Evolutionary conservation across 257 asterid genomes (phyloP), one percentile per base, ranked within the genome.

Genomic region (Solanum boliviense): DNA sequence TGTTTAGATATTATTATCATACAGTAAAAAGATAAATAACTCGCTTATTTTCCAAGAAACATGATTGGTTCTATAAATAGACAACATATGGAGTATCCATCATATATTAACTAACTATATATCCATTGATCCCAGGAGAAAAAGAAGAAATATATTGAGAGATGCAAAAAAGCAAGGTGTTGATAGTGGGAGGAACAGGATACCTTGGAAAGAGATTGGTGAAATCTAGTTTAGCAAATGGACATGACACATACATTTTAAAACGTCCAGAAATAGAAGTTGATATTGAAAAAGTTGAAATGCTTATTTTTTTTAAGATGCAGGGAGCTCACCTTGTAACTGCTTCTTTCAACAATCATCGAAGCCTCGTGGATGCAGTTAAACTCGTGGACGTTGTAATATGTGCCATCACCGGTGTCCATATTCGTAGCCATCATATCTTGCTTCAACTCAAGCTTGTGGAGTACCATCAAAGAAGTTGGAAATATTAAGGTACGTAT

Each of bases 111-210:
- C 48, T 41, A 41, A 41, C 7, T 9, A 8, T 68, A 68, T 16
- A 32, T 72, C 27, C 79, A 72, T 41, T 41, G 48, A 44, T 44
- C 18, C 15, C 6, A 44, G 16, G 52, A 44, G 52, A 44, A 12
- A 44, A 44, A 44, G 2, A 44, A 44, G 16, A 41, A 41, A 11
- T 12, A 12, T 44, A 44, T 11, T 12, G n/a, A 75, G 56, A 23
- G 25, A 75, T 38, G 98, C 92, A 31, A 7, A 94, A 93, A 71
- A 93, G 96, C 87, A 93, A 89, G 86, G 90, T 96, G 87, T 95
- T 96, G 16, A 92, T 96, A 2, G 97, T 96, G 7, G 99, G 99
- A 41, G 98, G 99, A 16, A 96, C 98, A 0, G 96, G 99, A 0
- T 96, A 91, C 91, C 35, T 94, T 4, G 99, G 99, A 1, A 94